Evolutionary conservation across 768 basidiomycete species (phyloP).

Genomic region (Collybiopsis luxurians): DNA sequence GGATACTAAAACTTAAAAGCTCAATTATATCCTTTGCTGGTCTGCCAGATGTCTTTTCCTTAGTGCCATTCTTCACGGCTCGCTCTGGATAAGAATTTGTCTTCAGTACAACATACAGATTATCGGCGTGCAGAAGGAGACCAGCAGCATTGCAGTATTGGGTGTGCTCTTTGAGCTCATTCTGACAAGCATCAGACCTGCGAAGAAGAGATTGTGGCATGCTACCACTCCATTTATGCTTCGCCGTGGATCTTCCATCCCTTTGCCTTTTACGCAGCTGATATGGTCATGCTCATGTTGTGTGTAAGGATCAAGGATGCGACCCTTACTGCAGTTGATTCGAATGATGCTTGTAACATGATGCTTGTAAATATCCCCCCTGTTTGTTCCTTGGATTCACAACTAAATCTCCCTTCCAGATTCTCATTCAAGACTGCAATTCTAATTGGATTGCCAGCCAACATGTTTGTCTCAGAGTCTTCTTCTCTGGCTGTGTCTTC

Average conservation of each 20-base stretch:
- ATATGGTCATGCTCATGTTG: constrained; percentile 70
- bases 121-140: constrained; percentile 53
- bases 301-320: constrained; percentile 79
- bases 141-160: constrained; percentile 53
- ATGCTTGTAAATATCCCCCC: constrained; percentile 55
- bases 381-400: constrained; percentile 37
- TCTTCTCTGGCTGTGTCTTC: constrained; percentile 59
- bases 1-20: constrained; percentile 70
- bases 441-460: constrained; percentile 77
- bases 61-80: constrained; percentile 35
- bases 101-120: constrained; percentile 40
- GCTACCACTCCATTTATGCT: constrained; percentile 82
- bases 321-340: constrained; percentile 54
- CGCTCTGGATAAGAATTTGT: constrained; percentile 61
- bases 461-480: constrained; percentile 68
- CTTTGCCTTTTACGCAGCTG: constrained; percentile 75
- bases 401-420: constrained; percentile 33
- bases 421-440: constrained; percentile 57
- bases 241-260: constrained; percentile 83
- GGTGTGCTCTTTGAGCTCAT: constrained; percentile 47
- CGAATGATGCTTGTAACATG: no score
- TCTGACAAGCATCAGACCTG: constrained; percentile 48
- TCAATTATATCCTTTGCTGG: constrained; percentile 68
- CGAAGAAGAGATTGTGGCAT: constrained; percentile 47
- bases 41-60: constrained; percentile 40